Conservation (phyloP, 805 yeast genomes). For the Pichia occidentalis region DNA sequence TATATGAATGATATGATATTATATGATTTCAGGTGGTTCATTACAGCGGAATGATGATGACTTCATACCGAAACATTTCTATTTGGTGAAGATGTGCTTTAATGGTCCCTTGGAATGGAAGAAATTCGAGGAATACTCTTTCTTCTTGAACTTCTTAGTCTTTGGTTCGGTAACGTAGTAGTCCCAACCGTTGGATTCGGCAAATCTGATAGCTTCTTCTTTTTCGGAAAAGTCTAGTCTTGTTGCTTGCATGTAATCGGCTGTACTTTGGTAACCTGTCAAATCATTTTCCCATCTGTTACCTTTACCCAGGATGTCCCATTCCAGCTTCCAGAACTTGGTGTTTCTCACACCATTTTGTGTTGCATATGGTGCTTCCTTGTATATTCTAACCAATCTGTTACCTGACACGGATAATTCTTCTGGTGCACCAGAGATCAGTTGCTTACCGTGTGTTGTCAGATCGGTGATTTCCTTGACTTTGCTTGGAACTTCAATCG, state of each 20-base stretch:
- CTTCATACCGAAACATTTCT: constrained; percentile 14
- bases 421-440: constrained; percentile 70
- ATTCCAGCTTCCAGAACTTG: constrained; percentile 66
- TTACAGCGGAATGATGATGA: neutral
- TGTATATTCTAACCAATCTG: constrained; percentile 69
- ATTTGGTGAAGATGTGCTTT: constrained; percentile 78
- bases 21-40: too few species aligned
- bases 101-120: constrained; percentile 61
- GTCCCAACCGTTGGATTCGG: constrained; percentile 81
- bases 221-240: constrained; percentile 64
- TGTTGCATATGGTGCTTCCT: constrained; percentile 74
- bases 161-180: constrained; percentile 80
- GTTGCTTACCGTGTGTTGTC: constrained; percentile 38
- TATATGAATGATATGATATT: too few species aligned
- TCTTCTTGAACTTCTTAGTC: constrained; percentile 62
- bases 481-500: constrained; percentile 13
- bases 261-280: constrained; percentile 76
- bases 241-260: constrained; percentile 79
- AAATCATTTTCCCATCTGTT: constrained; percentile 87
- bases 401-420: constrained; percentile 43
- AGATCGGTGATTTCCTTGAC: constrained; percentile 16
- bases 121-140: constrained; percentile 70
- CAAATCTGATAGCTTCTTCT: constrained; percentile 67
- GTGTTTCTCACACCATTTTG: constrained; percentile 60
- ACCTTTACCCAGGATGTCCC: constrained; percentile 73